Percentiles rank a stretch among this genome's conserved stretches.
Conservation (phyloP, 805 yeast species). For the Blastobotrys mokoenaii region DNA sequence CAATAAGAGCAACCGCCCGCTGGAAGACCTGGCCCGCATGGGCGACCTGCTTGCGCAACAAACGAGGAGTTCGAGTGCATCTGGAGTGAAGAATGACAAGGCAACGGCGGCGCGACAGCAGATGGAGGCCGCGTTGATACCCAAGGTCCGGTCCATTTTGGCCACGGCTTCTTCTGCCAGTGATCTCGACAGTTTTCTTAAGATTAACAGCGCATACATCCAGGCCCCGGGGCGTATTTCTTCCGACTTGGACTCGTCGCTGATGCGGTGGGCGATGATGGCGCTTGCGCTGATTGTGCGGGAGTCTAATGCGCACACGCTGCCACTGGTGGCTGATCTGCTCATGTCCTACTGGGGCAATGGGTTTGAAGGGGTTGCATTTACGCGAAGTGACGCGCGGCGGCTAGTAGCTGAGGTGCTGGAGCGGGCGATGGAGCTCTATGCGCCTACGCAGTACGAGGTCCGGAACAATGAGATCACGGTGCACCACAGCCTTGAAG, state of each 20-base stretch:
- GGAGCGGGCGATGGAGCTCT: constrained; percentile 18
- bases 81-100: not conserved
- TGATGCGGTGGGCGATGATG: not conserved
- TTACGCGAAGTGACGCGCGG: constrained; percentile 1
- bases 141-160: not conserved
- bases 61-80: not conserved
- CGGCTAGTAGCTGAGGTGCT: constrained; percentile 15
- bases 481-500: constrained; percentile 19
- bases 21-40: too few relatives aligned
- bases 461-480: constrained; percentile 13
- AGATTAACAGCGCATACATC: not conserved
- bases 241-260: not conserved
- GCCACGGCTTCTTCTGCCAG: not conserved
- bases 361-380: constrained; percentile 13
- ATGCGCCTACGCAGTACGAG: constrained; percentile 16
- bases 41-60: not conserved
- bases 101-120: not conserved
- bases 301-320: not conserved
- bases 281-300: not conserved
- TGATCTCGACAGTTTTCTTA: not conserved
- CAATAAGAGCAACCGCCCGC: too few relatives aligned
- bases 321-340: constrained; percentile 2
- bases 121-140: not conserved
- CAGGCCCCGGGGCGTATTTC: not conserved
- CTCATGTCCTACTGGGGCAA: not conserved